Evolutionary conservation across 2,329 filamentous ascomycete genomes (phyloP).

Genomic region (Fusarium papillatum): DNA sequence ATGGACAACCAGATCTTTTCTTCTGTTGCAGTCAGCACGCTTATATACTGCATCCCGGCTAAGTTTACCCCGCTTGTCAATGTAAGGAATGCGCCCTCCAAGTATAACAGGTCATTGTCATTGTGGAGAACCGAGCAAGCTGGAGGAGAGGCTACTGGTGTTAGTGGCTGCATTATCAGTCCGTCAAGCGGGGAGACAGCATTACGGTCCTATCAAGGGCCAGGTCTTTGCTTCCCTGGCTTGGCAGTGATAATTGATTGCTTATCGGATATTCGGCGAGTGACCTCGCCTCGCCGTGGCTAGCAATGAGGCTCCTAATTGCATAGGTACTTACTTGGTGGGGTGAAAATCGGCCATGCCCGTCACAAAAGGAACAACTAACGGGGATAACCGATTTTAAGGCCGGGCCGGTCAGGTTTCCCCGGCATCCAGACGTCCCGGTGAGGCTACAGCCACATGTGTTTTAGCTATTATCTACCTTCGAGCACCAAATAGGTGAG

Average conservation of each 20-base stretch:
- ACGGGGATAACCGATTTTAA: background rate
- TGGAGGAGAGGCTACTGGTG: background rate
- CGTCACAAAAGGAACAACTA: background rate
- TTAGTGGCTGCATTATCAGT: background rate
- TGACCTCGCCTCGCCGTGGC: background rate
- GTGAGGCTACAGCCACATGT: background rate
- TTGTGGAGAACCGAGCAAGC: background rate
- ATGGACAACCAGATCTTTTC: background rate
- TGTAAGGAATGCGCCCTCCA: conserved; percentile 26
- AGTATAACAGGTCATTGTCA: background rate
- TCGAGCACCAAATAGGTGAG: background rate
- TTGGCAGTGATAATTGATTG: background rate
- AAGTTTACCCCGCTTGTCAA: background rate
- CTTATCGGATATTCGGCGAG: background rate
- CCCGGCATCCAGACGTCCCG: background rate
- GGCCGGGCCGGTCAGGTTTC: background rate
- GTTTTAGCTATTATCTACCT: background rate
- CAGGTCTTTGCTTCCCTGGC: background rate
- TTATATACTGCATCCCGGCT: background rate
- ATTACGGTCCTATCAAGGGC: background rate
- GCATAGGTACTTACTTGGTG: background rate
- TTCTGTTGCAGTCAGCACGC: background rate
- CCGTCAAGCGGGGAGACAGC: background rate
- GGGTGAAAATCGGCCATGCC: background rate
- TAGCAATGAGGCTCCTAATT: background rate